Conservation (phyloP, 306 rosid species). For the Ammopiptanthus mongolicus region DNA sequence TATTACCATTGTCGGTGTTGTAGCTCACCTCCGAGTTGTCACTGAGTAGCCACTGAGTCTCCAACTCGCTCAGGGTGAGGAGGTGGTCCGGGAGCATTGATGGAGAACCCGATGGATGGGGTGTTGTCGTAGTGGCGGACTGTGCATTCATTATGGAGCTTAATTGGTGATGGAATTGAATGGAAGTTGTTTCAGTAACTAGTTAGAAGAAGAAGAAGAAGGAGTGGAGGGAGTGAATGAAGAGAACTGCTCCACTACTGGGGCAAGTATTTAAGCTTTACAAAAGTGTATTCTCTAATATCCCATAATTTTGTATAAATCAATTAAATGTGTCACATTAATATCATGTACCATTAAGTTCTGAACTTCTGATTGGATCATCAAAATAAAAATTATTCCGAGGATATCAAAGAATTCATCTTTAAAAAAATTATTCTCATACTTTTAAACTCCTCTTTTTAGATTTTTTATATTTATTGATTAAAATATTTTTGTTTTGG, state of each 20-base stretch:
- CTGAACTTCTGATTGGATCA: no score
- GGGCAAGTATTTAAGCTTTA: constrained; percentile 32
- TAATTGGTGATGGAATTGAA: neutral
- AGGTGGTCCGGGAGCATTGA: neutral
- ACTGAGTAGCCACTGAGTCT: constrained; percentile 24
- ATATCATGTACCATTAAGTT: no score
- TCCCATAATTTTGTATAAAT: no score
- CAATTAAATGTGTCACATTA: no score
- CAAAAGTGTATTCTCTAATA: no score
- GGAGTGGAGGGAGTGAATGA: neutral
- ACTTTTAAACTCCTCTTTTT: no score
- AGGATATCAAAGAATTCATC: no score
- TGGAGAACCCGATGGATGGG: constrained; percentile 1
- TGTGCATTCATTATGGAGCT: no score
- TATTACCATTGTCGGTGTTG: neutral
- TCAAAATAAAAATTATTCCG: no score
- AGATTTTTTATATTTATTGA: no score
- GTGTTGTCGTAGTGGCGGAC: constrained; percentile 1
- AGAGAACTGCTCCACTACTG: neutral
- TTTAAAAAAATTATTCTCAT: no score
- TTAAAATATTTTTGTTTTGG: no score
- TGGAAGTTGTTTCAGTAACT: neutral
- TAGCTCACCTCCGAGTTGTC: constrained; percentile 37
- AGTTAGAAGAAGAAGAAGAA: neutral
- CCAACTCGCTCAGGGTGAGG: constrained; percentile 11